Base-by-base conservation (phyloP, 768 basidiomycete genomes). In the Agaricus blazei region DNA sequence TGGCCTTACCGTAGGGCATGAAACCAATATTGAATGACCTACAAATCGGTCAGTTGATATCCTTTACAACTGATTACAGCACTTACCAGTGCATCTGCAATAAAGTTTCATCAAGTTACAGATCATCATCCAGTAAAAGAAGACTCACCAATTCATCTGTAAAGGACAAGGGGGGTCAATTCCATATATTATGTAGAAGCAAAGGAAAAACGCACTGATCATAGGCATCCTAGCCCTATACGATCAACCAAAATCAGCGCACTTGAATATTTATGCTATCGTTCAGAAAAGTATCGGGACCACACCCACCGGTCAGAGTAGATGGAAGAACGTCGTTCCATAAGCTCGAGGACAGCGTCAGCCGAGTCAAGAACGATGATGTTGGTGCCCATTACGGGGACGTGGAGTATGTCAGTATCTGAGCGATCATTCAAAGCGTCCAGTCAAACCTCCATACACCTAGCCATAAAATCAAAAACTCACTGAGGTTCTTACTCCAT, bases 401-500 rank as follows among this genome's bases (percentile, higher is more conserved):
- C 48, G 51, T 67, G 63, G 3, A 72, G 52, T 15, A 70, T 66
- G 45, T 70, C 68, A 5, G 65, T 64, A 26, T 64, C 68, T 70
- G 7, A 11, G 11, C 8, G 2, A 24, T 11, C 3, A n/a, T 37
- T 23, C 15, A 6, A 49, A 36, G 8, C 19, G 31, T 14, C 31
- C 29, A 9, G 4, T 27, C 19, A 14, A 34, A 5, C 4, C 15
- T 28, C 9, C 12, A 15, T 26, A 8, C n/a, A n/a, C 19, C 24
- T 7, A 14, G 26, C 2, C n/a, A 28, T 6, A 4, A 23, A 24
- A 12, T 9, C 37, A 11, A 12, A 34, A 26, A 44, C 65, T 37
- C 45, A 73, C 75, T 67, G 51, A 70, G 67, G 60, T 70, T 64
- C 12, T 71, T 65, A 44, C 70, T 68, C 76, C 74, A 77, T 41